Base-by-base conservation (phyloP, 1,284 basidiomycete species). In the Stereum hirsutum region DNA sequence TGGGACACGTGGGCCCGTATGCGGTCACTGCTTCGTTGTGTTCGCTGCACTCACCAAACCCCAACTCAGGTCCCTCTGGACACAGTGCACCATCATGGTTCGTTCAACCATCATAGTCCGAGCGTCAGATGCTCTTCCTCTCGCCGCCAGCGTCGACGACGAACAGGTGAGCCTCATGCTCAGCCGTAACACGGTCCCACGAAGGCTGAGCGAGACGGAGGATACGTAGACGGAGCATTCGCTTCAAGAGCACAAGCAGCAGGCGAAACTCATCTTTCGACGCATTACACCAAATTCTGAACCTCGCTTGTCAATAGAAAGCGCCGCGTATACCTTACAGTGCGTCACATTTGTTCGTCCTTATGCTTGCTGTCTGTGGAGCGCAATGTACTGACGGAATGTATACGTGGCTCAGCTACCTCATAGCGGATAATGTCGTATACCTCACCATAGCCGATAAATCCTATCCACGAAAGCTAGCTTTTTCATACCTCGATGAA, bases 401-500 rank as follows among this genome's bases (percentile, higher is more conserved):
- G 12, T 30, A 26, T 27, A 28, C 20, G n/a, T 23, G 42, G 33
- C 41, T 49, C 59, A 97, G 94, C 69, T 99, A 99, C 72, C 80
- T 97, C 53, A 93, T 99, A 52, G 68, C 80, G 39, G 83, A 92
- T 55, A 90, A 90, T 64, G 93, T 98, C 49, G 88, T 96, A 42
- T 99, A 93, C 67, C 77, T 99, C 49, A 89, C 89, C 52, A 94
- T 99, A 60, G 82, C 92, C 42, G 95, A 98, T 67, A 89, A 92
- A 61, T 92, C 91, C 5, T 99, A 99, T 66, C 95, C 95, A 20
- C 78, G 96, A 50, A 99, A 98, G 65, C 80, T 99, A 20, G 93
- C 94, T 0, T 99, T 99, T 65, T 91, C 90, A 12, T 99, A 94
- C 64, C 78, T 99, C 39, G 94, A 98, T 54, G 95, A 99, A 65